Percentiles rank a stretch among this genome's conserved stretches.
Conservation (phyloP, 2,329 filamentous ascomycete genomes). For the Cryphonectria carpinicola region DNA sequence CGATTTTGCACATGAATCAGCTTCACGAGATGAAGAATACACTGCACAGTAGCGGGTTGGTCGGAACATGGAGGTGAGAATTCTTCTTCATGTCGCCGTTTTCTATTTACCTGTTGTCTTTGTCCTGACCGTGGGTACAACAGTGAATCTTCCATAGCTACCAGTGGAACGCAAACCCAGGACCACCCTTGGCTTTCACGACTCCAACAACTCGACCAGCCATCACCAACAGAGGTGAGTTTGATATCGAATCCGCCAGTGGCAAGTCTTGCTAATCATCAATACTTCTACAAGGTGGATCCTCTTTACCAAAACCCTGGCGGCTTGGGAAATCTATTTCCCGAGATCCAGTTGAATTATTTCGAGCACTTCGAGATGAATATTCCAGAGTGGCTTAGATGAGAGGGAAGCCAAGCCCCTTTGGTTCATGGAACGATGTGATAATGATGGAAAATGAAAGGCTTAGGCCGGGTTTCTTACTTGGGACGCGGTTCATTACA, state of each 20-base stretch:
- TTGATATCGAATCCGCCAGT: background rate
- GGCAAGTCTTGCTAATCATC: background rate
- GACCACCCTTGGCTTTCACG: constrained; percentile 3
- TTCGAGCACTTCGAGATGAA: background rate
- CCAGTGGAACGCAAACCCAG: background rate
- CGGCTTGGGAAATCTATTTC: background rate
- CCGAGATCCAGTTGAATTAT: background rate
- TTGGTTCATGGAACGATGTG: background rate
- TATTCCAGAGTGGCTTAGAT: background rate
- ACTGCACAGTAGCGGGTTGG: background rate
- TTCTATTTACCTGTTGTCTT: background rate
- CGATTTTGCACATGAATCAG: background rate
- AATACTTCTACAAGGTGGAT: background rate
- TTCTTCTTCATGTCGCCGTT: background rate
- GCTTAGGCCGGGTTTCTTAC: background rate
- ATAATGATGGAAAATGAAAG: background rate
- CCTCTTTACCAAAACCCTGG: background rate
- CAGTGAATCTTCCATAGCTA: background rate
- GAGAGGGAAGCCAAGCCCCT: background rate
- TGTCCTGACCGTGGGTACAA: background rate
- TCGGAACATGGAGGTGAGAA: constrained; percentile 2
- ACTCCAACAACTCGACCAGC: constrained; percentile 4
- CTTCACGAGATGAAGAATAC: background rate
- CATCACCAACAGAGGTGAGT: constrained; percentile 4
- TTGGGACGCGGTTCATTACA: background rate